Evolutionary conservation across 371 early-diverging fungal genomes (phyloP).

Genomic region (Lichtheimia ramosa): DNA sequence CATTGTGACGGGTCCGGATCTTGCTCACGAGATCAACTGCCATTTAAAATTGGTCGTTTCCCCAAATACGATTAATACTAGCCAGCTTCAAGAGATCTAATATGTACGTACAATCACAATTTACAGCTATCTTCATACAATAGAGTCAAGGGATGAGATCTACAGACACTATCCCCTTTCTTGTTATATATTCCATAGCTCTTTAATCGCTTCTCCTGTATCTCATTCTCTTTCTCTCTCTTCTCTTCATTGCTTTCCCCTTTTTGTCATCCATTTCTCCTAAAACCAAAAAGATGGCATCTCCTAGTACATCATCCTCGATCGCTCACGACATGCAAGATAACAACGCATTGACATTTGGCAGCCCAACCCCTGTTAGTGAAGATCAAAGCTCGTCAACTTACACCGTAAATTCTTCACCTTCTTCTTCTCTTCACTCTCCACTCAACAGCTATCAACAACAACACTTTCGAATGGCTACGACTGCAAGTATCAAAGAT

Average conservation of each 20-base stretch:
- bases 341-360: conserved; percentile 1
- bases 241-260: neutral
- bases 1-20: neutral
- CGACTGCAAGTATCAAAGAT: conserved; percentile 1
- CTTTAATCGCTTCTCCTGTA: no score
- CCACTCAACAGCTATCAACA: neutral
- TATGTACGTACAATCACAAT: no score
- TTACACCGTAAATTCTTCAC: conserved; percentile 4
- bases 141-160: no score
- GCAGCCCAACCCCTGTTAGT: neutral
- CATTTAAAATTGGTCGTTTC: neutral
- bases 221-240: neutral
- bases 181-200: neutral
- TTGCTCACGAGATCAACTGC: neutral
- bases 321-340: neutral
- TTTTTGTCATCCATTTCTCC: conserved; percentile 1
- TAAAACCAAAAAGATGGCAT: neutral
- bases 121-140: no score
- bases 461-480: neutral
- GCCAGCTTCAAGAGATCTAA: no score
- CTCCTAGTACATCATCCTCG: neutral
- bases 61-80: no score
- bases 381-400: conserved; percentile 5
- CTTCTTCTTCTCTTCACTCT: conserved; percentile 8
- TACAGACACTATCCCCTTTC: neutral